phyloP scores from a whole-genome alignment of 805 yeast species.

The Wickerhamiella shivajii region DNA sequence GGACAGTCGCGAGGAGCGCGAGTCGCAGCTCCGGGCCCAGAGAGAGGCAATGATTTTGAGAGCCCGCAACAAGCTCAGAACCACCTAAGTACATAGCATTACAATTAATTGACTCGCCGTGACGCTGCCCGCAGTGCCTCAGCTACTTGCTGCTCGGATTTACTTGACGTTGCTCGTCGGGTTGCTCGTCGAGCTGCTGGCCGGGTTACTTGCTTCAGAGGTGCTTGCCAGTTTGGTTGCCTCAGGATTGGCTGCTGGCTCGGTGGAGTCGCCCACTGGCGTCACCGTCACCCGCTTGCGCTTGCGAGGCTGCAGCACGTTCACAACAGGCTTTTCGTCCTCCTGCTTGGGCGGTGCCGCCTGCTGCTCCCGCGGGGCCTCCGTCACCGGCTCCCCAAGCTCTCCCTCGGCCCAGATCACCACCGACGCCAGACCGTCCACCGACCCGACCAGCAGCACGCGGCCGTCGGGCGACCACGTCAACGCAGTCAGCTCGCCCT shows the following conservation, averaged over 20 bases:
- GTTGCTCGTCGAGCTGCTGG: constrained; percentile 63
- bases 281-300: constrained; percentile 1
- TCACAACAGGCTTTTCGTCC: no score
- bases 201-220: no score
- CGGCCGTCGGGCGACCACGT: constrained; percentile 73
- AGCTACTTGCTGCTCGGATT: no score
- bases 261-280: neutral
- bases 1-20: constrained; percentile 30
- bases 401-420: constrained; percentile 38
- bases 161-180: constrained; percentile 67
- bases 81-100: no score
- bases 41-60: constrained; percentile 43
- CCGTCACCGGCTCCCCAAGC: constrained; percentile 36
- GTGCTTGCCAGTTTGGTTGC: no score
- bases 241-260: neutral
- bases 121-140: no score
- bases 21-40: constrained; percentile 32
- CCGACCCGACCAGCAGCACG: constrained; percentile 57
- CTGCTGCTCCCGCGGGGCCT: constrained; percentile 4
- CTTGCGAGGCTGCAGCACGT: no score
- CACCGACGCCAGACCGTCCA: constrained; percentile 84
- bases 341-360: neutral
- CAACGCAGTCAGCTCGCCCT: constrained; percentile 76
- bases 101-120: no score
- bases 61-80: constrained; percentile 45